Evolutionary conservation across 1,284 basidiomycete species (phyloP).

Genomic region (Xanthoconium separans): DNA sequence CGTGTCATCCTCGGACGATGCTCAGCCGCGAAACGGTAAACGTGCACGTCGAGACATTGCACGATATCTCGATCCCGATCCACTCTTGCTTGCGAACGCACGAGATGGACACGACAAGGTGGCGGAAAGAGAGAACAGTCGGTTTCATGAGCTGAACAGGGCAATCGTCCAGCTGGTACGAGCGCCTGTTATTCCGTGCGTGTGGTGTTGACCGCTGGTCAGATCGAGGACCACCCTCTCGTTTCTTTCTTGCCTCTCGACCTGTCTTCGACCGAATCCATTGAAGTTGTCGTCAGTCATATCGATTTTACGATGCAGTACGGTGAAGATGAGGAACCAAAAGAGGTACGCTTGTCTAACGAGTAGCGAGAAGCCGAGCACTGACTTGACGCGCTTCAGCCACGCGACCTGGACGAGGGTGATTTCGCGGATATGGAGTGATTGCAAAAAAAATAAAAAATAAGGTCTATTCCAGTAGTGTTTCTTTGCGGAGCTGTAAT

Average conservation of each 20-base stretch:
- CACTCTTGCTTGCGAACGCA: slow-evolving; percentile 76
- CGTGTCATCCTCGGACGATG: slow-evolving; percentile 57
- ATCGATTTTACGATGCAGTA: slow-evolving; percentile 98
- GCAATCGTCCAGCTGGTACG: slow-evolving; percentile 92
- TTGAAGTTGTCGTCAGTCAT: slow-evolving; percentile 90
- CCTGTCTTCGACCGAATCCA: slow-evolving; percentile 85
- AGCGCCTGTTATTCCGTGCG: slow-evolving; percentile 12
- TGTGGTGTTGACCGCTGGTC: slow-evolving; percentile 10
- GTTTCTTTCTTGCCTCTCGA: slow-evolving; percentile 97
- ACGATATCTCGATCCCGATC: slow-evolving; percentile 96
- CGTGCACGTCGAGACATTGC: slow-evolving; percentile 76
- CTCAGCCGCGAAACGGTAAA: slow-evolving; percentile 68
- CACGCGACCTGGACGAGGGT: slow-evolving; percentile 86
- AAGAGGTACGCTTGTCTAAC: slow-evolving; percentile 58
- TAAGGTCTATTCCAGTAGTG: too few relatives aligned
- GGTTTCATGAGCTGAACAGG: slow-evolving; percentile 91
- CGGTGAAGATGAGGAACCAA: slow-evolving; percentile 91
- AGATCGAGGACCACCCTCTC: slow-evolving; percentile 99
- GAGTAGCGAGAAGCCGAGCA: not conserved
- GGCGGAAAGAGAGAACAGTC: slow-evolving; percentile 73
- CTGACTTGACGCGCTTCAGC: slow-evolving; percentile 42
- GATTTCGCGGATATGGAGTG: slow-evolving; percentile 76
- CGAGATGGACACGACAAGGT: slow-evolving; percentile 35
- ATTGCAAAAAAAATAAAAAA: too few relatives aligned
- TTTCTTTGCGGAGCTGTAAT: not conserved